Evolutionary conservation across 768 basidiomycete genomes (phyloP).

Genomic region (Pisolithus marmoratus): DNA sequence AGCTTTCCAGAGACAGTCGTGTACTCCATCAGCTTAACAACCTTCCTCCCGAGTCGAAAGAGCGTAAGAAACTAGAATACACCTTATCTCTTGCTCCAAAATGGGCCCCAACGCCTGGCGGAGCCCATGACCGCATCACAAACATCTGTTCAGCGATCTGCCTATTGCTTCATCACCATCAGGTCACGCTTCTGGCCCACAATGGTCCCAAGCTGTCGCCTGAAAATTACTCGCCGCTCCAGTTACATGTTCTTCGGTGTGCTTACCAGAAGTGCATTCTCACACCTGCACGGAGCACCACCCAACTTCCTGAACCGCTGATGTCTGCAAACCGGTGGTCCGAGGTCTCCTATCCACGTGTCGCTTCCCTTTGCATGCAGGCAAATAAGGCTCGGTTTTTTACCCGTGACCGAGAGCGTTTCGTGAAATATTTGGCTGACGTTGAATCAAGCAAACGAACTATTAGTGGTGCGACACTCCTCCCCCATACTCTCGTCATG

Average conservation of each 20-base stretch:
- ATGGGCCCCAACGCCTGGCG: constrained; percentile 61
- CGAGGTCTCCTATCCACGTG: constrained; percentile 52
- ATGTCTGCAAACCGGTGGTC: constrained; percentile 59
- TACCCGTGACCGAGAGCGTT: constrained; percentile 53
- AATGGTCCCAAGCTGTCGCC: constrained; percentile 8
- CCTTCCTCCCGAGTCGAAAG: constrained; percentile 25
- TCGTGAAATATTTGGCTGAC: constrained; percentile 48
- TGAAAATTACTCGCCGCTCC: constrained; percentile 29
- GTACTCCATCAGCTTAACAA: constrained; percentile 32
- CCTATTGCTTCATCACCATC: constrained; percentile 42
- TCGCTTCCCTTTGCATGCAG: constrained; percentile 59
- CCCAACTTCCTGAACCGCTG: constrained; percentile 48
- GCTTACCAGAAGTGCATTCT: constrained; percentile 57
- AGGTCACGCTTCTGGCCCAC: constrained; percentile 15
- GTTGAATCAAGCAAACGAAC: constrained; percentile 50
- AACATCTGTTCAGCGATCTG: constrained; percentile 62
- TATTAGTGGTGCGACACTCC: constrained; percentile 63
- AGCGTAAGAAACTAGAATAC: constrained; percentile 6
- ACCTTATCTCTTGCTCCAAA: constrained; percentile 54
- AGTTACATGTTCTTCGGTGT: constrained; percentile 43
- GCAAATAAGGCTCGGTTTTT: constrained; percentile 50
- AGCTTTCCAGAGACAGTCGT: constrained; percentile 43
- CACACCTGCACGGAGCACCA: constrained; percentile 44
- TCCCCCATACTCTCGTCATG: constrained; percentile 56
- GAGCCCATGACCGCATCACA: constrained; percentile 56